These are phyloP conservation scores for Sphaerulina vaccinii DNA, from an alignment of 2,329 filamentous ascomycete species.

Conservation along the genomic window DNA sequence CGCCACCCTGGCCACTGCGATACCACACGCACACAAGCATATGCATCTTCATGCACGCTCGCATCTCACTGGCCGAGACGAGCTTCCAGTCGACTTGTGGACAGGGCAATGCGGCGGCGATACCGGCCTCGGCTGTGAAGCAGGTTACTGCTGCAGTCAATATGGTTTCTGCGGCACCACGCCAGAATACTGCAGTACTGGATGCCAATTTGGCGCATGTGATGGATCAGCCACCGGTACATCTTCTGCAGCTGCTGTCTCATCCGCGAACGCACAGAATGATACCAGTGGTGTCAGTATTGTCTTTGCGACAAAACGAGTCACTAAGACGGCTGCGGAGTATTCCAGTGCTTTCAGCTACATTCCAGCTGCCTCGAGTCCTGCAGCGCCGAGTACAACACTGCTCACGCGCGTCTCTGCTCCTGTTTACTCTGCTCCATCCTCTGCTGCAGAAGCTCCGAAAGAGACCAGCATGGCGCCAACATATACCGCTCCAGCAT, in stretches of 20 bases:
- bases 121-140: conserved; percentile 22
- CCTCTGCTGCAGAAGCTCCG: not conserved
- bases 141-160: conserved; percentile 28
- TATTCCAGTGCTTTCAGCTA: not conserved
- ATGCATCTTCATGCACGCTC: conserved; percentile 17
- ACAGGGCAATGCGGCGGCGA: conserved; percentile 26
- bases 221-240: conserved; percentile 9
- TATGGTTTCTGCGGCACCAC: conserved; percentile 29
- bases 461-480: not conserved
- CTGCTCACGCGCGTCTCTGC: conserved; percentile 1
- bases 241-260: conserved; percentile 1
- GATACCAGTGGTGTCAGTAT: conserved; percentile 11
- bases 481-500: conserved; percentile 6
- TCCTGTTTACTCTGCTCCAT: conserved; percentile 1
- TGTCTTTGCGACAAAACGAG: conserved; percentile 1
- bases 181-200: conserved; percentile 27
- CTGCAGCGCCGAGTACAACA: conserved; percentile 5
- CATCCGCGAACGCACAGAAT: conserved; percentile 8
- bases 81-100: conserved; percentile 16
- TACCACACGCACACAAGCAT: conserved; percentile 19
- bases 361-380: not conserved
- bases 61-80: conserved; percentile 21
- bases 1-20: conserved; percentile 17
- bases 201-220: conserved; percentile 30
- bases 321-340: conserved; percentile 1